Conservation (phyloP, 2,329 filamentous ascomycete species). For the Fusarium setosum region DNA sequence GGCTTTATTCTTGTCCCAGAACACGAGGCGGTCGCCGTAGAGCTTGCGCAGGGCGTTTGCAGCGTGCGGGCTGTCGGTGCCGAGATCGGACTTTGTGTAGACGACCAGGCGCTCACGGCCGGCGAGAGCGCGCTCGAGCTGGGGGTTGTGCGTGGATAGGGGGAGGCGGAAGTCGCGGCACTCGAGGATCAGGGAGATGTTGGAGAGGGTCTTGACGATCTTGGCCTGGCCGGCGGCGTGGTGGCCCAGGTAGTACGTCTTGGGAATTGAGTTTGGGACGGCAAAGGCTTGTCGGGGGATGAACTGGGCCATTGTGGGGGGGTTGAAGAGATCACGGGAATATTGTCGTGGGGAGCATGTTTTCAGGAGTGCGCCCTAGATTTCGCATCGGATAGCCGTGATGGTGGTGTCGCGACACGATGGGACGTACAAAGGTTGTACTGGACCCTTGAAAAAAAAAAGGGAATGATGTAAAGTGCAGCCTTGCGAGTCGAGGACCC, state of each 20-base stretch:
- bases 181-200: slow-evolving; percentile 90
- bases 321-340: not conserved
- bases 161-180: slow-evolving; percentile 95
- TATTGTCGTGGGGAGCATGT: not conserved
- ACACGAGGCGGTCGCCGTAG: slow-evolving; percentile 51
- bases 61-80: slow-evolving; percentile 50
- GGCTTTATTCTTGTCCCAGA: slow-evolving; percentile 56
- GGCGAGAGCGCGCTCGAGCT: slow-evolving; percentile 83
- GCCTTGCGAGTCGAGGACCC: not conserved
- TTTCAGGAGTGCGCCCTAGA: not conserved
- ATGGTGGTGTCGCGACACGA: not conserved
- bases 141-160: slow-evolving; percentile 87
- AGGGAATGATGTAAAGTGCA: slow-evolving; percentile 3
- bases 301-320: slow-evolving; percentile 62
- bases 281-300: slow-evolving; percentile 80
- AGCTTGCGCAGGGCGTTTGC: slow-evolving; percentile 46
- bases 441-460: slow-evolving; percentile 17
- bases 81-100: slow-evolving; percentile 91
- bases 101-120: slow-evolving; percentile 82
- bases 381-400: not conserved
- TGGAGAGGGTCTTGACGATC: slow-evolving; percentile 85
- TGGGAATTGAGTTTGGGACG: slow-evolving; percentile 77
- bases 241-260: slow-evolving; percentile 95
- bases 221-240: slow-evolving; percentile 80
- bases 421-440: not conserved